phyloP scores from a whole-genome alignment of 495 filamentous ascomycete genomes.

The Gamarada debralockiae region DNA sequence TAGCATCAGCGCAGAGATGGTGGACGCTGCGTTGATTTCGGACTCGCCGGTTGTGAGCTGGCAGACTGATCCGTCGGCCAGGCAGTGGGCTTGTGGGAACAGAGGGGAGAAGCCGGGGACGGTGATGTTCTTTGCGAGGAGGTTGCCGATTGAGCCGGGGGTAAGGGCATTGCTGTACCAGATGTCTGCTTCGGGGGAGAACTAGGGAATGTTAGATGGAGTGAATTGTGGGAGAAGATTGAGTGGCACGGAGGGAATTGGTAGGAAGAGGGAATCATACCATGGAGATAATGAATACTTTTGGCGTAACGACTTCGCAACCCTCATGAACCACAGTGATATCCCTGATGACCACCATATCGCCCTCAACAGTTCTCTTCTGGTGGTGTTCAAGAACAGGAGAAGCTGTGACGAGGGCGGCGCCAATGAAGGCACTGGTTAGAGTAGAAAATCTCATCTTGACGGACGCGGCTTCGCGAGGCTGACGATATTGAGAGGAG shows the following conservation, averaged over 20 bases:
- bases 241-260: too few species aligned
- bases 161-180: slow-evolving; percentile 60
- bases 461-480: background rate
- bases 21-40: slow-evolving; percentile 73
- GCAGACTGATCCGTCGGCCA: slow-evolving; percentile 39
- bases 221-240: background rate
- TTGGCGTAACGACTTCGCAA: slow-evolving; percentile 45
- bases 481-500: too few species aligned
- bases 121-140: slow-evolving; percentile 61
- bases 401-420: slow-evolving; percentile 9
- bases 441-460: slow-evolving; percentile 13
- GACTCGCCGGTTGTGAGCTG: slow-evolving; percentile 32
- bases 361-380: slow-evolving; percentile 5
- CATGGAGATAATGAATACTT: slow-evolving; percentile 70
- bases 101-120: slow-evolving; percentile 63
- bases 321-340: slow-evolving; percentile 24
- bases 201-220: slow-evolving; percentile 37
- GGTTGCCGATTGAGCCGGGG: slow-evolving; percentile 35
- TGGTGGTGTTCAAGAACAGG: slow-evolving; percentile 2
- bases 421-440: slow-evolving; percentile 4
- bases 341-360: slow-evolving; percentile 11
- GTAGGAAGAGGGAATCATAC: slow-evolving; percentile 30
- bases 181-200: slow-evolving; percentile 59
- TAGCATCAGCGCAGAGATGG: slow-evolving; percentile 54
- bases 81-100: slow-evolving; percentile 63